These are phyloP conservation scores for Plectosphaerella sp. DNA, from an alignment of 2,329 filamentous ascomycete genomes.

Conservation along the genomic window DNA sequence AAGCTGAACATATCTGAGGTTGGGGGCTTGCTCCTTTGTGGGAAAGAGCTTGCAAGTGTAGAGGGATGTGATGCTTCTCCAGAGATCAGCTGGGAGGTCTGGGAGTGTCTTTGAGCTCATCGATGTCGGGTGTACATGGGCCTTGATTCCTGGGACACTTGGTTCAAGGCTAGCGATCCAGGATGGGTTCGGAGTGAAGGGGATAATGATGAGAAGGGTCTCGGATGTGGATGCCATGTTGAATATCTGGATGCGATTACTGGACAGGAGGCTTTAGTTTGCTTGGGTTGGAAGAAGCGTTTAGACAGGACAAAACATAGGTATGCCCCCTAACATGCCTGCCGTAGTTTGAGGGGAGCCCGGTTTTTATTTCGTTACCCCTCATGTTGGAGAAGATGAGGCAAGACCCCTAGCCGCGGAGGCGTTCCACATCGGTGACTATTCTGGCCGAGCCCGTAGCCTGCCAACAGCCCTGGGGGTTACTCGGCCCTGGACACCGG, in stretches of 20 bases:
- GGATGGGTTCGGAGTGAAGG: neutral
- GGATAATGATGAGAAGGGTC: neutral
- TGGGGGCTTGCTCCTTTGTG: slow-evolving; percentile 34
- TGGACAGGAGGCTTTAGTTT: no score
- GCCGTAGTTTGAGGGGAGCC: no score
- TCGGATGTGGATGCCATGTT: neutral
- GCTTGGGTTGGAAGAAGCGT: no score
- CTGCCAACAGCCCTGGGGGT: no score
- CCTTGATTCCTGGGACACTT: neutral
- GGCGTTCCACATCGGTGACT: no score
- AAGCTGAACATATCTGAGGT: slow-evolving; percentile 49
- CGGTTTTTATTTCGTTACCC: no score
- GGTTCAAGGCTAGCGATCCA: neutral
- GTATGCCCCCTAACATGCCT: no score
- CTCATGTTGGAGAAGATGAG: no score
- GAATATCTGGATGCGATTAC: neutral
- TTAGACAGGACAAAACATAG: no score
- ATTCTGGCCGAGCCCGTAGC: no score
- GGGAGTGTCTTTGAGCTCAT: neutral
- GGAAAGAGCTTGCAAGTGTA: slow-evolving; percentile 30
- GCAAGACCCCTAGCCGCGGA: no score
- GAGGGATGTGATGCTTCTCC: slow-evolving; percentile 35
- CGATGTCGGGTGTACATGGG: neutral
- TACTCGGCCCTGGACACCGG: no score
- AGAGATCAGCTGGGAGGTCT: slow-evolving; percentile 18